Base-by-base conservation (phyloP, 768 basidiomycete species). In the Macrolepiota albuminosa region DNA sequence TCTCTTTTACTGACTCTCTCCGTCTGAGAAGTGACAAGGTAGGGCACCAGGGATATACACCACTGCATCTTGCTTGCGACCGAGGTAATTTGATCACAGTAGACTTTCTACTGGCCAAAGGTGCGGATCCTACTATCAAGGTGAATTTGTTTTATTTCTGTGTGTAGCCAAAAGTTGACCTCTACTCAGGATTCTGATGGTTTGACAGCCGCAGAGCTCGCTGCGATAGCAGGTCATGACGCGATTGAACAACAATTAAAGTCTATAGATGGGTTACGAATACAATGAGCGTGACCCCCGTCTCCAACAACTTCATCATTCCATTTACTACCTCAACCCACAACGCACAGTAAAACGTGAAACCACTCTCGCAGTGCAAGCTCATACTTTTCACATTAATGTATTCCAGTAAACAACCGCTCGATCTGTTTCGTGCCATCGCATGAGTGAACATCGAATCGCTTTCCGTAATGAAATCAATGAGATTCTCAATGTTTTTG, bases 11-110 rank as follows among this genome's bases (percentile, higher is more conserved):
- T 24, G 18, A n/a, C 62, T 16, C 48, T 18, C 18, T 33, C n/a
- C 47, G 31, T 45, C 55, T 21, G 57, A 47, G 56, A 60, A 21
- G 10, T 42, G 31, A 43, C n/a, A n/a, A 13, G 40, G n/a, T 29
- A 49, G n/a, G 59, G 62, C 57, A 54, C 50, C 66, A 97, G 95
- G 94, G 92, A 39, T 94, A 93, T 70, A 91, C 93, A 0, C 81
- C 94, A 8, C 73, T 97, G 21, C 95, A 97, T 66, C 78, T 95
- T 0, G 94, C 95, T 5, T 84, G 87, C 31, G 95, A 97, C 71
- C 78, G 94, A 67, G 95, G 95, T 1, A 79, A 85, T 66, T 57
- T 76, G 7, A 75, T 77, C 0, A 73, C 83, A 3, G 88, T 89
- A 2, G 72, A 78, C 63, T 58, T 85, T 5, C 72, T 97, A 43